Conservation (phyloP, 139 green algal species). For the Volvox africanus region DNA sequence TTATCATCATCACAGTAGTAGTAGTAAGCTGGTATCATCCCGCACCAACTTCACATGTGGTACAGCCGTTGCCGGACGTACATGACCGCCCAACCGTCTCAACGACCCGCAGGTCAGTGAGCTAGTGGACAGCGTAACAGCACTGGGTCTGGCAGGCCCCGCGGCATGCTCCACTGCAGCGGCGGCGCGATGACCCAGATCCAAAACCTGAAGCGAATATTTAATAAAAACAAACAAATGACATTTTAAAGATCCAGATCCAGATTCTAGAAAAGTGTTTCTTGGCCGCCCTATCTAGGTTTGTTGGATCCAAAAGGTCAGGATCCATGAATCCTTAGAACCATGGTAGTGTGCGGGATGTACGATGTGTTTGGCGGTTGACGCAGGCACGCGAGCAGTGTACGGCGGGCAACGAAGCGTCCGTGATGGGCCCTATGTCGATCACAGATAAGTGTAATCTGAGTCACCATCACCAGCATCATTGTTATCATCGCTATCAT, state of each 20-base stretch:
- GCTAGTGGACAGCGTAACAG: constrained; percentile 15
- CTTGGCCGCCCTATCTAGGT: no score
- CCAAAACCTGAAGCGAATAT: not conserved
- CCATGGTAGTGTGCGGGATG: no score
- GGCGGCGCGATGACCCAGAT: not conserved
- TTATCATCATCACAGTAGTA: not conserved
- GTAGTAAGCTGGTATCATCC: not conserved
- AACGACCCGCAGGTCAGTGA: constrained; percentile 4
- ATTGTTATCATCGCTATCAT: no score
- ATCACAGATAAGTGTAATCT: no score
- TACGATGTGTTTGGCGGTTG: no score
- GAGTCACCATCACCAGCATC: no score
- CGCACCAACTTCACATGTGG: not conserved
- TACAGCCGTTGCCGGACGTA: not conserved
- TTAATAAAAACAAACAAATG: not conserved
- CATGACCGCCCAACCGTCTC: not conserved
- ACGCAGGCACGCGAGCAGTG: no score
- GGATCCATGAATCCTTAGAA: no score
- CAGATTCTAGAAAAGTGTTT: not conserved
- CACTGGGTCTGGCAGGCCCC: constrained; percentile 25
- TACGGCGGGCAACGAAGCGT: no score
- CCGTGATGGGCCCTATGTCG: no score
- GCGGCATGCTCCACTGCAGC: not conserved
- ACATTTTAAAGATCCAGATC: not conserved
- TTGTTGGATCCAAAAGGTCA: no score